Evolutionary conservation across 2,329 filamentous ascomycete species (phyloP).

Genomic region (Ceratocystis colombiana): DNA sequence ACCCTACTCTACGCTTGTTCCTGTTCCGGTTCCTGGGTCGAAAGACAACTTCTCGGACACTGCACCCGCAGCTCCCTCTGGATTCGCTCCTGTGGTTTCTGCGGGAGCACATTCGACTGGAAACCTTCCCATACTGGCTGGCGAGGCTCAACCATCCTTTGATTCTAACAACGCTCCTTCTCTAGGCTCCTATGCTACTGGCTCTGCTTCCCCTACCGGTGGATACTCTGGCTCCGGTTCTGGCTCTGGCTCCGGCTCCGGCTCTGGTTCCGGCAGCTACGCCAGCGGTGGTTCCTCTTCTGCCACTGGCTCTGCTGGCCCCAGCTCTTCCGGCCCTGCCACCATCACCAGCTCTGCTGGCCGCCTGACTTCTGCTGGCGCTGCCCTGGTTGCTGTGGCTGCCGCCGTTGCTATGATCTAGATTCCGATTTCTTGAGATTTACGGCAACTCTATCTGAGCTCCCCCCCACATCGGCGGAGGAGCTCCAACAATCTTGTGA

Average conservation of each 20-base stretch:
- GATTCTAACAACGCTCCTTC: slow-evolving; percentile 11
- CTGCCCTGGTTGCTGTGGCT: slow-evolving; percentile 22
- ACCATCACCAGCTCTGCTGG: slow-evolving; percentile 21
- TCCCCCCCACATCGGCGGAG: no score
- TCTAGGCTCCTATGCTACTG: slow-evolving; percentile 20
- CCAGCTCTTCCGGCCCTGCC: slow-evolving; percentile 8
- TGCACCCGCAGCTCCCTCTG: slow-evolving; percentile 4
- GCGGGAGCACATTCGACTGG: neutral
- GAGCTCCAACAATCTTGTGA: slow-evolving; percentile 12
- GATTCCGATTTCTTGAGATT: slow-evolving; percentile 11
- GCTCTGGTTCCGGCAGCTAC: slow-evolving; percentile 3
- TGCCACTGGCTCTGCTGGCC: slow-evolving; percentile 12
- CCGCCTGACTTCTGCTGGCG: slow-evolving; percentile 22
- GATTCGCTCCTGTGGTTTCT: neutral
- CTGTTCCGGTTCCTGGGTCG: neutral
- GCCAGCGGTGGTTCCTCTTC: neutral
- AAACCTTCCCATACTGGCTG: slow-evolving; percentile 3
- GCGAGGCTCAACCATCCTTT: slow-evolving; percentile 18
- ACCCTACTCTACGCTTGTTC: neutral
- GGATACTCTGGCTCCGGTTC: slow-evolving; percentile 5
- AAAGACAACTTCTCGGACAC: slow-evolving; percentile 4
- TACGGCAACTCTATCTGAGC: neutral
- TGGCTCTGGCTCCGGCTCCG: neutral
- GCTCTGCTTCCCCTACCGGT: slow-evolving; percentile 17
- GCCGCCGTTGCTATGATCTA: slow-evolving; percentile 25